Base-by-base conservation (phyloP, 306 rosid genomes). In the Quercus dentata region DNA sequence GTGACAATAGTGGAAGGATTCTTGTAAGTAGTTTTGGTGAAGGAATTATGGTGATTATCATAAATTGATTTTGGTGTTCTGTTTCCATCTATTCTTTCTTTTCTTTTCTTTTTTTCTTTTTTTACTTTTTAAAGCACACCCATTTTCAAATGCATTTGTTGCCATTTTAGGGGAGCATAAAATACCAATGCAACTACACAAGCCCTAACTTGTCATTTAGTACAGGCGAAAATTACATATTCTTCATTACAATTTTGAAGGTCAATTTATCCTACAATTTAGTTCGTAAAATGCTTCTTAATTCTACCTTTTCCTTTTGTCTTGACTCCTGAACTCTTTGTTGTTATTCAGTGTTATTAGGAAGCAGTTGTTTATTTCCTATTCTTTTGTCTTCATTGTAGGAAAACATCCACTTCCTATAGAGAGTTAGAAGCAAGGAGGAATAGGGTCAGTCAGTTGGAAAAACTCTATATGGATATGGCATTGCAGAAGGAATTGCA, bases 391-490 rank as follows among this genome's bases (percentile, higher is more conserved):
- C 11, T 75, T 35, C 58, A 69, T 51, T 63, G 79, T 78, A 90
- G 98, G 85, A 87, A 85, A 87, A 90, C 85, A 58, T 88, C 44
- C n/a, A 57, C 84, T 38, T 90, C 97, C 27, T 89, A 92, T 38
- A 81, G 56, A 78, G 91, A 83, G 75, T 77, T 91, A 59, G 93
- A 91, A 83, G 93, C 88, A 73, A 92, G 97, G 91, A 92, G 56
- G 75, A 74, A 7, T 65, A 87, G 97, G 80, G 89, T 85, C 63
- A 71, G 74, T 44, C 88, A 88, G 61, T 77, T 92, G 81, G 93
- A 92, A 88, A 91, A 88, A 79, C 76, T 94, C 41, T 89, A 83
- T 87, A 76, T 52, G 86, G 97, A 92, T 70, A 94, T 92, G 97
- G 71, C 83, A 61, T 74, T 94, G 88, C 75, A 87, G 82, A 88